Base-by-base conservation (phyloP, 345 rosid species). In the Camelina hispida region DNA sequence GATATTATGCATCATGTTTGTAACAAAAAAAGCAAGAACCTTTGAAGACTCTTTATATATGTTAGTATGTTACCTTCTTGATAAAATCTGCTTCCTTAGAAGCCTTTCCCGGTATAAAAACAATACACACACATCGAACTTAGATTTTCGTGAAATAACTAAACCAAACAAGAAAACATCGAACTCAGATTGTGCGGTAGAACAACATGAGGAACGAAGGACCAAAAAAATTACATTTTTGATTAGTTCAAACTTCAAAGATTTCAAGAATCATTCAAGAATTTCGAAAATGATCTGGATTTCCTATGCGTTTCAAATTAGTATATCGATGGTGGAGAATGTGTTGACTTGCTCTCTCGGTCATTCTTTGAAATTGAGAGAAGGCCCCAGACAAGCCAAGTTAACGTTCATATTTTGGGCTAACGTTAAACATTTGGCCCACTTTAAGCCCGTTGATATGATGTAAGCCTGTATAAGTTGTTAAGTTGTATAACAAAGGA, bases 1-100 rank as follows among this genome's bases (percentile, higher is more conserved):
- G 50, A 73, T 54, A 48, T 57, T 25, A 48, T 57, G 9, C 14
- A 14, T 50, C 44, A 67, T 66, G 40, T 74, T 56, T 74, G 28
- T 37, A 58, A 58, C 23, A n/a, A 52, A 10, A 43, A 40, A 43
- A 17, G 17, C 11, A 61, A 20, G 18, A 20, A 14, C 14, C 34
- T 53, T 51, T 50, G 20, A 61, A 50, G n/a, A 15, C 16, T 43
- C 9, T 12, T 16, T n/a, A 46, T 6, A 46, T 32, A n/a, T n/a
- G n/a, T n/a, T n/a, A n/a, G 15, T 44, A 17, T 16, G 16, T 18
- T 3, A 66, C 30, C 58, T 18, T 34, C 11, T 38, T 68, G 3
- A 20, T 52, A 20, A 67, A 1, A 23, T 22, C 6, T 35, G 50
- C 25, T 34, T 59, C 38, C 50, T 46, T 7, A 20, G 35, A 59